Percentiles rank a stretch among this genome's conserved stretches.
These are phyloP conservation scores for Verticillium klebahnii DNA, from an alignment of 2,329 filamentous ascomycete species.

Conservation along the genomic window DNA sequence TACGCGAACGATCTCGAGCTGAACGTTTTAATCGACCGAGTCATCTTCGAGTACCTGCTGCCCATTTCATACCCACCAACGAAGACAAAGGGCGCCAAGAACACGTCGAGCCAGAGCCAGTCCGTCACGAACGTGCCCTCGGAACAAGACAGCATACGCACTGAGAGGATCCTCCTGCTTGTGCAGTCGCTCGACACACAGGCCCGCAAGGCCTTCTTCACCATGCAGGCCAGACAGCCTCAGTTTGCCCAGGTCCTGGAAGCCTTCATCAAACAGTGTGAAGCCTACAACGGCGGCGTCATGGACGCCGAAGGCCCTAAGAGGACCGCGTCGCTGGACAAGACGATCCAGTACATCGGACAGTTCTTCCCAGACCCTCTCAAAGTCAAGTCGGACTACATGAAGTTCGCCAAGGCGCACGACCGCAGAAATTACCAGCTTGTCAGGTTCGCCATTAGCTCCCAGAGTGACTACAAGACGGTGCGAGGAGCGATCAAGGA, in stretches of 20 bases:
- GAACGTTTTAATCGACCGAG: conserved; percentile 77
- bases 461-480: conserved; percentile 87
- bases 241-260: conserved; percentile 69
- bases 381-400: conserved; percentile 70
- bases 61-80: conserved; percentile 77
- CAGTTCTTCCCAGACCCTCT: conserved; percentile 71
- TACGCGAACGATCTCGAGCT: conserved; percentile 89
- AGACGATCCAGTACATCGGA: conserved; percentile 67
- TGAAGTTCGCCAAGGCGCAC: conserved; percentile 86
- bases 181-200: conserved; percentile 72
- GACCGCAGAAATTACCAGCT: conserved; percentile 88
- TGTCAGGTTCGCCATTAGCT: conserved; percentile 77
- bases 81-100: conserved; percentile 58
- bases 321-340: conserved; percentile 66
- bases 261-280: conserved; percentile 77
- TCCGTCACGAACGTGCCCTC: conserved; percentile 37
- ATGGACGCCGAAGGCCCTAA: conserved; percentile 67
- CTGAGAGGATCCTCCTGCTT: conserved; percentile 78
- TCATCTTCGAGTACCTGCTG: conserved; percentile 83
- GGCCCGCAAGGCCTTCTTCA: conserved; percentile 84
- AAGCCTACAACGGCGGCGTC: conserved; percentile 84
- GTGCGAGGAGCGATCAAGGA: conserved; percentile 89
- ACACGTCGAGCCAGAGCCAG: conserved; percentile 41
- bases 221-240: conserved; percentile 74
- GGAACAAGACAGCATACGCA: conserved; percentile 72